Conservation (phyloP, 2,329 filamentous ascomycete genomes). For the Exophiala sp. region DNA sequence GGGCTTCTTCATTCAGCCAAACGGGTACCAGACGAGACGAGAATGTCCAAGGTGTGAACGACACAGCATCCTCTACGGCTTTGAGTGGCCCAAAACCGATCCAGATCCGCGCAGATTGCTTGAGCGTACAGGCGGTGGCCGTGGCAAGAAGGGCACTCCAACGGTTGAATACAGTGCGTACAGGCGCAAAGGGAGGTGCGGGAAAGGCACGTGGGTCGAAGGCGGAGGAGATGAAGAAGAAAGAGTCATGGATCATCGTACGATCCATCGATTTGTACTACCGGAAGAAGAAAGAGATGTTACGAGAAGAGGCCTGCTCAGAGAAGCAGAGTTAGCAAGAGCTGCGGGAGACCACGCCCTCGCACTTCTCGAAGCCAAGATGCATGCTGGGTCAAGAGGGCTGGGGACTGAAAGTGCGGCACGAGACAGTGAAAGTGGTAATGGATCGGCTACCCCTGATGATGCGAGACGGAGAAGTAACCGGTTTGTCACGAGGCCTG, state of each 20-base stretch:
- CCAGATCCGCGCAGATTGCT: slow-evolving; percentile 47
- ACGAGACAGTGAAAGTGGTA: slow-evolving; percentile 17
- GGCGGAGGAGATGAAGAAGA: slow-evolving; percentile 62
- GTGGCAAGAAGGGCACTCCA: slow-evolving; percentile 16
- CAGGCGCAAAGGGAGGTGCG: slow-evolving; percentile 25
- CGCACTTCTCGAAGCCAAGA: slow-evolving; percentile 16
- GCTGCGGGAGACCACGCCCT: slow-evolving; percentile 22
- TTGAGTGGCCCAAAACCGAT: slow-evolving; percentile 93
- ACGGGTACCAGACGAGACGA: slow-evolving; percentile 80
- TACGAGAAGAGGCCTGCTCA: slow-evolving; percentile 24
- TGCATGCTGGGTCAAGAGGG: slow-evolving; percentile 17
- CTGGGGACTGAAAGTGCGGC: slow-evolving; percentile 17
- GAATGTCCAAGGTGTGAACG: slow-evolving; percentile 91
- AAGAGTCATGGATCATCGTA: slow-evolving; percentile 76
- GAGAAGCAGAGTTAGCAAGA: slow-evolving; percentile 24
- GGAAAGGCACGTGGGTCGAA: slow-evolving; percentile 29
- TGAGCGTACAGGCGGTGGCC: slow-evolving; percentile 18
- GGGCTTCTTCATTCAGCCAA: slow-evolving; percentile 77
- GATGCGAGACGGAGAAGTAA: slow-evolving; percentile 21
- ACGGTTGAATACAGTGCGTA: slow-evolving; percentile 25
- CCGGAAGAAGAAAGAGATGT: slow-evolving; percentile 61
- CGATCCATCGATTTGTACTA: slow-evolving; percentile 77
- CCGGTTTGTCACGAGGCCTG: slow-evolving; percentile 23
- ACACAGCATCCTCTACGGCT: slow-evolving; percentile 93
- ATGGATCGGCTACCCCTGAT: slow-evolving; percentile 18